A percentile compares a stretch with the other conserved stretches of the same genome.
phyloP scores from a whole-genome alignment of 2,329 filamentous ascomycete species.

The Xylaria sp. region DNA sequence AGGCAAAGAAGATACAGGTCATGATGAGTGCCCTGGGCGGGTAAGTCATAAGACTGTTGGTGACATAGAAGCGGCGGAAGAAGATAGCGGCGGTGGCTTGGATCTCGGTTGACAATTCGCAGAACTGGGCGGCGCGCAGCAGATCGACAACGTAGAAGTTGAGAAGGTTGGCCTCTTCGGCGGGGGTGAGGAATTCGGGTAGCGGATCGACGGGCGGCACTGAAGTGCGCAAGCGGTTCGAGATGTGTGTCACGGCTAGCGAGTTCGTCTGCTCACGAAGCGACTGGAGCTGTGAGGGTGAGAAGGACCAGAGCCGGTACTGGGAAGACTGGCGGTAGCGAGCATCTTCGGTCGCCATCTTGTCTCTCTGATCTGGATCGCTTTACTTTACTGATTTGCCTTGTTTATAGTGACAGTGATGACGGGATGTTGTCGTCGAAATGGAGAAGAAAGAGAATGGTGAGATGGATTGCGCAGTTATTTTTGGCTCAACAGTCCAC shows the following conservation, averaged over 20 bases:
- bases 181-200: constrained; percentile 74
- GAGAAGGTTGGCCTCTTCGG: constrained; percentile 78
- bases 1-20: constrained; percentile 86
- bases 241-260: constrained; percentile 61
- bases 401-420: no score
- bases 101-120: constrained; percentile 46
- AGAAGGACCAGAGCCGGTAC: constrained; percentile 89
- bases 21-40: constrained; percentile 84
- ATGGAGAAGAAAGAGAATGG: neutral
- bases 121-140: constrained; percentile 51
- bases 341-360: constrained; percentile 81
- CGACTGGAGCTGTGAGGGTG: constrained; percentile 62
- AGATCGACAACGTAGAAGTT: constrained; percentile 66
- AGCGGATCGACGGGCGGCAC: constrained; percentile 45
- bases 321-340: constrained; percentile 87
- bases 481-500: no score
- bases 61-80: constrained; percentile 89
- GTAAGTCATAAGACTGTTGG: constrained; percentile 95
- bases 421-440: neutral
- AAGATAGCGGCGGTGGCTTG: constrained; percentile 80
- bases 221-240: constrained; percentile 49
- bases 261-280: constrained; percentile 75
- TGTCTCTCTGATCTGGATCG: neutral
- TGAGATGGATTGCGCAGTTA: neutral
- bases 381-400: neutral